phyloP scores from a whole-genome alignment of 495 filamentous ascomycete genomes.

The Penicillium pulvis region DNA sequence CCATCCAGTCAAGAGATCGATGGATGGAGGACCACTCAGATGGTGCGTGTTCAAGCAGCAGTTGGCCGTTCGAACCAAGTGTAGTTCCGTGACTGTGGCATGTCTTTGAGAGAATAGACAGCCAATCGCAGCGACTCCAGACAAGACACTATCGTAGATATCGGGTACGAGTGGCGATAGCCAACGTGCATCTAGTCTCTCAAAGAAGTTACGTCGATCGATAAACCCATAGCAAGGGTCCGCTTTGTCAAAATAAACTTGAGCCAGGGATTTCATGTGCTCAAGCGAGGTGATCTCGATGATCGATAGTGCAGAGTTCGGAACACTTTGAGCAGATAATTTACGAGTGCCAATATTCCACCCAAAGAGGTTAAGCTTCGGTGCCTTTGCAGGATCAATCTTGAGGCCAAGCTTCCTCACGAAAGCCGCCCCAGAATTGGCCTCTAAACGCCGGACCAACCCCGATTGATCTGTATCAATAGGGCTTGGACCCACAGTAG shows the following conservation, averaged over 20 bases:
- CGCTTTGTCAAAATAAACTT: conserved; percentile 50
- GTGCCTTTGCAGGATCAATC: conserved; percentile 50
- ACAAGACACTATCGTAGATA: conserved; percentile 44
- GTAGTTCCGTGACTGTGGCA: conserved; percentile 33
- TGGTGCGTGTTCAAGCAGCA: conserved; percentile 35
- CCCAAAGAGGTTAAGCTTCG: conserved; percentile 51
- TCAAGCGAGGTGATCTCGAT: conserved; percentile 38
- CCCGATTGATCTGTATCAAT: conserved; percentile 30
- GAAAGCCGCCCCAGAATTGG: conserved; percentile 56
- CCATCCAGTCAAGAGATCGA: conserved; percentile 46
- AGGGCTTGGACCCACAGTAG: neutral
- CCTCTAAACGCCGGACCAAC: conserved; percentile 37
- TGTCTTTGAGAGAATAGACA: conserved; percentile 38
- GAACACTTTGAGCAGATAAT: conserved; percentile 16
- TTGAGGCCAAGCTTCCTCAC: conserved; percentile 50
- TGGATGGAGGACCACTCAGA: conserved; percentile 22
- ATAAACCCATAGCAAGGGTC: conserved; percentile 53
- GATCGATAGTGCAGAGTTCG: conserved; percentile 19
- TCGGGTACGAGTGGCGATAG: conserved; percentile 7
- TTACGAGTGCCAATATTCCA: conserved; percentile 53
- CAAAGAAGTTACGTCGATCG: conserved; percentile 33
- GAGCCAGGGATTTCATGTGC: conserved; percentile 37
- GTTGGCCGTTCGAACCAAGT: conserved; percentile 39
- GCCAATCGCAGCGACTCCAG: conserved; percentile 47
- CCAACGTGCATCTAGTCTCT: conserved; percentile 39